Base-by-base conservation (phyloP, 768 basidiomycete species). In the Hirschioporus abietinus region DNA sequence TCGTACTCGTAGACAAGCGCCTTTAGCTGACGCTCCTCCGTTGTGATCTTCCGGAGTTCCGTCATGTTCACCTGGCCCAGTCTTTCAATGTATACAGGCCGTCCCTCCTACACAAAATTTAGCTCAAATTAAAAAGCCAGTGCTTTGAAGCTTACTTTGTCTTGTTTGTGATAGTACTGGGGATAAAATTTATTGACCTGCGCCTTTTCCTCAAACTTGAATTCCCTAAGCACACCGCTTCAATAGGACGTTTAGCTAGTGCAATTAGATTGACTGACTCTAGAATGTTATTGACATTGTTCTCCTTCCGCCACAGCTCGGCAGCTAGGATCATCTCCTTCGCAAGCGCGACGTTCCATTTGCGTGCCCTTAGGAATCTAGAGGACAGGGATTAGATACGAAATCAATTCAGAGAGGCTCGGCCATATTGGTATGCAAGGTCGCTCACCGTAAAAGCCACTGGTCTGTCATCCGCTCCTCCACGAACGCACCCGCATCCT, bases 1-100 rank as follows among this genome's bases (percentile, higher is more conserved):
- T 99, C 96, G 85, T 99, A 99, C 77, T 98, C 96, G 73, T 80
- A 84, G 36, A 98, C 92, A 75, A 99, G 89, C 42, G 91, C 92
- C 69, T 93, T 83, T 68, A 97, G 84, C 76, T 91, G 93, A 64
- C 96, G 90, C 65, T 97, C 96, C 72, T 84, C 87, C 1, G 93
- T 91, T 8, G 96, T 98, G 69, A 88, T 79, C 2, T 80, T 78
- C 78, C 95, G 92, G 62, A 99, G 87, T 35, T 88, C 90, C 71
- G 80, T 85, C 74, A 97, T 84, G 80, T 99, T 93, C 73, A 99
- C 86, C 71, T 89, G 87, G 70, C 95, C 95, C 52, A 99, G 88
- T 30, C 88, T 89, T 77, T 99, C 95, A 73, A 99, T 87, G 84
- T 98, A 99, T 72, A 99, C 78, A 9, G 97, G 97, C 66, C 96